These are phyloP conservation scores for Dictyostelium capitatum DNA, from an alignment of 78 protist species.

Conservation along the genomic window DNA sequence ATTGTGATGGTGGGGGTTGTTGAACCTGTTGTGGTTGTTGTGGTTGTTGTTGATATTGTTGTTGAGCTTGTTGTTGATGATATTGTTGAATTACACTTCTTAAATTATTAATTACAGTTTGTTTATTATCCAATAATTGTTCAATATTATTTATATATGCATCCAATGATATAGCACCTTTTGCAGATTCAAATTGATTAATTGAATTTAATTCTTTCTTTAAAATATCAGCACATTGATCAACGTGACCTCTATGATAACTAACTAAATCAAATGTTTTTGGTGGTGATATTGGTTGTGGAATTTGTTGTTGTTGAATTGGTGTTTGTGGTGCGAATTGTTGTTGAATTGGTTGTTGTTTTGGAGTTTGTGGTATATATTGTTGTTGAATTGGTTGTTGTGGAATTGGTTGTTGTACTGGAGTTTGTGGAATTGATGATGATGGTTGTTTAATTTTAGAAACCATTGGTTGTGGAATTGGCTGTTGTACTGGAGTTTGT, in stretches of 20 bases:
- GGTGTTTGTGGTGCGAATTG: conserved; percentile 21
- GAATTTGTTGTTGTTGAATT: conserved; percentile 16
- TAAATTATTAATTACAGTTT: conserved; percentile 45
- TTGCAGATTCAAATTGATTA: conserved; percentile 44
- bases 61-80: conserved; percentile 46
- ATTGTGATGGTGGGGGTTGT: conserved; percentile 9
- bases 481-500: neutral
- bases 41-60: conserved; percentile 1
- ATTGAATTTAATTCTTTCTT: conserved; percentile 54
- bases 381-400: neutral
- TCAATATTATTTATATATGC: conserved; percentile 21
- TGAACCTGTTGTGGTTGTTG: no score
- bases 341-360: neutral
- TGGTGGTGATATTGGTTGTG: conserved; percentile 7
- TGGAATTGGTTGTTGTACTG: neutral
- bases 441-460: conserved; percentile 1
- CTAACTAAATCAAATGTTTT: conserved; percentile 35
- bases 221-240: conserved; percentile 60
- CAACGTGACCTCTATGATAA: conserved; percentile 53
- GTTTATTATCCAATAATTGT: conserved; percentile 42
- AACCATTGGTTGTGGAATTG: neutral
- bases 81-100: conserved; percentile 7
- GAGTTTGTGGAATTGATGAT: neutral
- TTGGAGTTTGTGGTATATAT: neutral
- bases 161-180: conserved; percentile 33